These are phyloP conservation scores for Cydonia oblonga DNA, from an alignment of 331 rosid genomes.

Conservation along the genomic window DNA sequence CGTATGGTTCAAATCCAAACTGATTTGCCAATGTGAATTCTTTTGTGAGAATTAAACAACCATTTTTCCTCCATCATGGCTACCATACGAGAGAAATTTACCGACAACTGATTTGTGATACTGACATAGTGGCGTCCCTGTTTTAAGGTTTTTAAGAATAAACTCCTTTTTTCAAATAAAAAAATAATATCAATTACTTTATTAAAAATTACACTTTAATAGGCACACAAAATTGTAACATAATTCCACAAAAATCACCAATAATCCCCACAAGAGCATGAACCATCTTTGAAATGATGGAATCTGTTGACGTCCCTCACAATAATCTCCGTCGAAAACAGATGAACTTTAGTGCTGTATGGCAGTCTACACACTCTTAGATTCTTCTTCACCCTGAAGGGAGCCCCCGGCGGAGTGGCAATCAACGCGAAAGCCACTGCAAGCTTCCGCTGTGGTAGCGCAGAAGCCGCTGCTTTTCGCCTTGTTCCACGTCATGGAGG, in stretches of 20 bases:
- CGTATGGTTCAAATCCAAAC: too few relatives aligned
- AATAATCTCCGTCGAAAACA: constrained; percentile 59
- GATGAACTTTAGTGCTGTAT: constrained; percentile 56
- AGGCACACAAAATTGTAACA: too few relatives aligned
- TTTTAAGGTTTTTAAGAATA: too few relatives aligned
- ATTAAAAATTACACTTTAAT: too few relatives aligned
- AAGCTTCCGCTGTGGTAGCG: constrained; percentile 75
- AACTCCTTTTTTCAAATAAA: too few relatives aligned
- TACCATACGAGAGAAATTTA: too few relatives aligned
- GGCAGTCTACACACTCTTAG: constrained; percentile 83
- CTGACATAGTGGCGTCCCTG: too few relatives aligned
- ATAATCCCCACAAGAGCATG: constrained; percentile 84
- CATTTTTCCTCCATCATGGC: too few relatives aligned
- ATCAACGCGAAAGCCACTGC: constrained; percentile 78
- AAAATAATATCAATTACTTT: too few relatives aligned
- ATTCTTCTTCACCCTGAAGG: constrained; percentile 82
- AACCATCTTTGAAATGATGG: constrained; percentile 83
- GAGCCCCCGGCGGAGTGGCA: constrained; percentile 59
- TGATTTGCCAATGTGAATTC: too few relatives aligned
- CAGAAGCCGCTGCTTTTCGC: constrained; percentile 58
- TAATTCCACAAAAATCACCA: constrained; percentile 62
- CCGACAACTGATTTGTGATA: too few relatives aligned
- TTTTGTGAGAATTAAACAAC: too few relatives aligned
- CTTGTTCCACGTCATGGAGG: constrained; percentile 59
- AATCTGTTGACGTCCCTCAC: constrained; percentile 73